phyloP scores from a whole-genome alignment of 192 early-diverging fungal genomes.

The Entomortierella chlamydospora region DNA sequence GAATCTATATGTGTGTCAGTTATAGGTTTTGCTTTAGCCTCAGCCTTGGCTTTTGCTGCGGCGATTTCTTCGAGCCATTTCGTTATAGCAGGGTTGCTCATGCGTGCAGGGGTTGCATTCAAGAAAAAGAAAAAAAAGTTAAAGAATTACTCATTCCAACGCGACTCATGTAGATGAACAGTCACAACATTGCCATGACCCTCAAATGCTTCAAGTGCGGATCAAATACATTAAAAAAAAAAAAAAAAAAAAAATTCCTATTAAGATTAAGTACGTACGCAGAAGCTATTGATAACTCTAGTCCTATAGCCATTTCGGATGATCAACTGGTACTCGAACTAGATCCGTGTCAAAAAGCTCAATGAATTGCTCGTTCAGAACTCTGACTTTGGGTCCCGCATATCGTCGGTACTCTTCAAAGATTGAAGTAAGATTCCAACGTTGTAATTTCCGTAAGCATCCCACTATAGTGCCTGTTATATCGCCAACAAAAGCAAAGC shows the following conservation, averaged over 20 bases:
- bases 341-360: slow-evolving; percentile 98
- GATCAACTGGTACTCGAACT: slow-evolving; percentile 80
- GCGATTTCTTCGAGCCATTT: slow-evolving; percentile 50
- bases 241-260: too few relatives aligned
- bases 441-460: slow-evolving; percentile 96
- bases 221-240: too few relatives aligned
- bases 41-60: slow-evolving; percentile 31
- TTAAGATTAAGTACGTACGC: too few relatives aligned
- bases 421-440: slow-evolving; percentile 98
- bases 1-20: too few relatives aligned
- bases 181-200: too few relatives aligned
- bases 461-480: slow-evolving; percentile 97
- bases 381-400: slow-evolving; percentile 95
- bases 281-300: neutral
- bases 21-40: neutral
- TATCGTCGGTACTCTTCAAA: slow-evolving; percentile 98
- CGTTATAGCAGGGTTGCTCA: slow-evolving; percentile 28
- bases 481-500: too few relatives aligned
- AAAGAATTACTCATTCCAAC: slow-evolving; percentile 2
- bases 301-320: slow-evolving; percentile 79
- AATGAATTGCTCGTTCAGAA: slow-evolving; percentile 97
- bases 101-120: neutral
- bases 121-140: slow-evolving; percentile 5
- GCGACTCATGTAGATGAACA: neutral
- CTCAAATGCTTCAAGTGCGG: too few relatives aligned